Evolutionary conservation across 1,139 yeast genomes (phyloP).

Genomic region (Pneumocystis canis): DNA sequence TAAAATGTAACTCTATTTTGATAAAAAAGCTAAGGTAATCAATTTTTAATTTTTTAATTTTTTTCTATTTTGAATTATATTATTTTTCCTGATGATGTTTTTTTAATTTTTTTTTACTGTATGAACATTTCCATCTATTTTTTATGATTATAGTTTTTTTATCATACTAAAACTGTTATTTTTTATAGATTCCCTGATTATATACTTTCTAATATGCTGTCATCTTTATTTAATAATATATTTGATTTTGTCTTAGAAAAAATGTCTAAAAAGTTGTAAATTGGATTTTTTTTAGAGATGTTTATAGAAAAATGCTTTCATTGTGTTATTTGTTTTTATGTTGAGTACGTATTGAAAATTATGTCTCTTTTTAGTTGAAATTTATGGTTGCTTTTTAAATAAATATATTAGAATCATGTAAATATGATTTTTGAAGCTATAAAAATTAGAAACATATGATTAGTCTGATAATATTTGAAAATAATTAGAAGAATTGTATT

Average conservation of each 20-base stretch:
- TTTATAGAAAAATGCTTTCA: background rate
- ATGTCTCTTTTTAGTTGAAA: background rate
- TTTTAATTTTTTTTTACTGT: background rate
- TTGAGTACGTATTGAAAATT: background rate
- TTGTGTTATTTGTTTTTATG: background rate
- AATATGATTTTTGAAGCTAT: background rate
- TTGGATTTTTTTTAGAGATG: background rate
- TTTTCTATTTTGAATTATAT: background rate
- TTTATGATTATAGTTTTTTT: background rate
- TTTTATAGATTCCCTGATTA: background rate
- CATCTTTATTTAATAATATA: background rate
- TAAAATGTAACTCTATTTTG: background rate
- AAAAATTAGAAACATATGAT: background rate
- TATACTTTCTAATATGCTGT: background rate
- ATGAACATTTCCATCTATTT: background rate
- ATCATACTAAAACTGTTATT: background rate
- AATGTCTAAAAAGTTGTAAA: background rate
- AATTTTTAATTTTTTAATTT: background rate
- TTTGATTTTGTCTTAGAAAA: background rate
- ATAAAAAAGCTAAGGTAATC: background rate
- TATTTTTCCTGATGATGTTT: background rate
- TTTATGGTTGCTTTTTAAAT: background rate
- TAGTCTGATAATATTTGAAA: background rate
- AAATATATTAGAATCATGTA: background rate
- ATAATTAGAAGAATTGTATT: background rate